Percentiles rank a stretch among this genome's conserved stretches.
These are phyloP conservation scores for Beauveria bassiana DNA, from an alignment of 2,329 filamentous ascomycete genomes.

Conservation along the genomic window DNA sequence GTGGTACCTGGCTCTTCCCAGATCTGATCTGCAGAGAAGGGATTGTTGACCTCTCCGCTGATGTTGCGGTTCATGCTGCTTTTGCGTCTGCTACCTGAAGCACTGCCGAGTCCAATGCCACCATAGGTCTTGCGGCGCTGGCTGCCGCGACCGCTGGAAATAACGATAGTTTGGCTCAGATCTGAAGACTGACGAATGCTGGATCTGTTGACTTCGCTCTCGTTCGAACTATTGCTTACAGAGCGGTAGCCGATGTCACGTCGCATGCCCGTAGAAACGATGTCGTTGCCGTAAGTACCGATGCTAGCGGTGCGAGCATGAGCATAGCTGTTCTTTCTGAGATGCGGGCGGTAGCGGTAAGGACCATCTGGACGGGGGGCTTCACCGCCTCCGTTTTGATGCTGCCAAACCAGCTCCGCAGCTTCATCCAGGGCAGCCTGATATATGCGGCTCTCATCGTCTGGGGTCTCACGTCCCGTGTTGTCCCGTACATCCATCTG, in stretches of 20 bases:
- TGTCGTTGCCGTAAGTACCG: slow-evolving; percentile 40
- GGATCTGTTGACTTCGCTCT: slow-evolving; percentile 33
- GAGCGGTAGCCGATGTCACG: slow-evolving; percentile 36
- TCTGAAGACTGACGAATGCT: slow-evolving; percentile 17
- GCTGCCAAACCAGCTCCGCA: slow-evolving; percentile 70
- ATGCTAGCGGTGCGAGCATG: slow-evolving; percentile 56
- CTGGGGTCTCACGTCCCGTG: slow-evolving; percentile 21
- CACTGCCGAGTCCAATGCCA: slow-evolving; percentile 29
- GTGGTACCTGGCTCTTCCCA: slow-evolving; percentile 73
- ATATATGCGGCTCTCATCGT: slow-evolving; percentile 58
- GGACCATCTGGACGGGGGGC: slow-evolving; percentile 53
- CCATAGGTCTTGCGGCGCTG: slow-evolving; percentile 32
- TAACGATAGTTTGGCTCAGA: slow-evolving; percentile 1
- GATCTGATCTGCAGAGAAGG: slow-evolving; percentile 71
- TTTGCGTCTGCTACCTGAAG: slow-evolving; percentile 42
- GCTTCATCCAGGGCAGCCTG: slow-evolving; percentile 68
- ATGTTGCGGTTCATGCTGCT: slow-evolving; percentile 62
- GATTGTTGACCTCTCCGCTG: slow-evolving; percentile 58
- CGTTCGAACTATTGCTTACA: slow-evolving; percentile 44
- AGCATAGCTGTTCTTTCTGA: slow-evolving; percentile 65
- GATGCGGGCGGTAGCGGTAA: slow-evolving; percentile 60
- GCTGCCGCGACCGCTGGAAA: slow-evolving; percentile 14
- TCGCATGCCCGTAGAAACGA: slow-evolving; percentile 38
- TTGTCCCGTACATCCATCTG: slow-evolving; percentile 55
- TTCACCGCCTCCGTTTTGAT: slow-evolving; percentile 51